phyloP scores from a whole-genome alignment of 164 flowering plant species.

The Buxus sempervirens region DNA sequence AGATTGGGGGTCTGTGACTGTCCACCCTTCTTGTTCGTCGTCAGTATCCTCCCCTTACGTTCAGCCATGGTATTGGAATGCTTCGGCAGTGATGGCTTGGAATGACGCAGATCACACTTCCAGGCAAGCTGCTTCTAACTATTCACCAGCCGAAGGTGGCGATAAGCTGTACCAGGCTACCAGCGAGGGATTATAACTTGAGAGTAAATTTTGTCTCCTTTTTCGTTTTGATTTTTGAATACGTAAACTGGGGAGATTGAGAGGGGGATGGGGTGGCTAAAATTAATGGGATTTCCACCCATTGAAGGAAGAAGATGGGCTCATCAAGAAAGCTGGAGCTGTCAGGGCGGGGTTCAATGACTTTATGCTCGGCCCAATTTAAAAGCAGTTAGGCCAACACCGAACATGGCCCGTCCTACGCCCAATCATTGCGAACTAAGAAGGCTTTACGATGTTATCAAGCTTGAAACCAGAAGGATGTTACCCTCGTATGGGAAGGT shows the following conservation, averaged over 20 bases:
- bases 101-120: constrained; percentile 25
- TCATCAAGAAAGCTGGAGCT: too few relatives aligned
- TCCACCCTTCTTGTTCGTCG: constrained; percentile 36
- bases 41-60: constrained; percentile 35
- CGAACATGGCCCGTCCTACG: too few relatives aligned
- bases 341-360: too few relatives aligned
- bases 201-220: not conserved
- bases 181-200: constrained; percentile 38
- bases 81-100: constrained; percentile 42
- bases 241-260: not conserved
- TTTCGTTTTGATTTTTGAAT: not conserved
- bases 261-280: too few relatives aligned
- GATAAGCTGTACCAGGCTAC: constrained; percentile 76
- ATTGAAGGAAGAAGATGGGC: too few relatives aligned
- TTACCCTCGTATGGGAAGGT: too few relatives aligned
- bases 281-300: too few relatives aligned
- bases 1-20: constrained; percentile 88
- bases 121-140: constrained; percentile 28
- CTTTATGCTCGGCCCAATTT: too few relatives aligned
- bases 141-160: constrained; percentile 71
- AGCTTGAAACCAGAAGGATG: too few relatives aligned
- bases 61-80: constrained; percentile 88
- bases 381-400: too few relatives aligned
- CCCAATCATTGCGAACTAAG: too few relatives aligned
- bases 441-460: too few relatives aligned